These are phyloP conservation scores for Scytalidium lignicola DNA, from an alignment of 2,329 filamentous ascomycete species.

Conservation along the genomic window DNA sequence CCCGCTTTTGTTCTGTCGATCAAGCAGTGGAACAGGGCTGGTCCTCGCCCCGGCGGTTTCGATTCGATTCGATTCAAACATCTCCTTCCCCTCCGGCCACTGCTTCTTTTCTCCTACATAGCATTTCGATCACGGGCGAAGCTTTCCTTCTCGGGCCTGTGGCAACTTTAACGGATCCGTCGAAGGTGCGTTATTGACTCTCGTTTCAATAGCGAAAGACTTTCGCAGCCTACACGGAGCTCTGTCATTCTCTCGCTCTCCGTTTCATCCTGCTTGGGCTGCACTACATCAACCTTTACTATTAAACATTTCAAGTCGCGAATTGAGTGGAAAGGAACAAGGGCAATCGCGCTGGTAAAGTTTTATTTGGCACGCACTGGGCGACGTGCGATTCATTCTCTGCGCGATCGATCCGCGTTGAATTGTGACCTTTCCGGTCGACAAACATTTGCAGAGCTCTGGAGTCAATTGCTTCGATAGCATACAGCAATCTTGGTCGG, in stretches of 20 bases:
- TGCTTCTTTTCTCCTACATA: constrained; percentile 4
- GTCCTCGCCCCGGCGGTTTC: constrained; percentile 11
- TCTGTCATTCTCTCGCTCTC: constrained; percentile 11
- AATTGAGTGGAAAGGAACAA: too few relatives aligned
- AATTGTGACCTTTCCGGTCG: neutral
- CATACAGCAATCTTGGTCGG: neutral
- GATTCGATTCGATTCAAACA: constrained; percentile 10
- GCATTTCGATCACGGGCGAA: too few relatives aligned
- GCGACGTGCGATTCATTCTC: neutral
- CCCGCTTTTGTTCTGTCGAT: constrained; percentile 17
- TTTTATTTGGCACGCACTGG: neutral
- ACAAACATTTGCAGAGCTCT: neutral
- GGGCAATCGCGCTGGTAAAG: too few relatives aligned
- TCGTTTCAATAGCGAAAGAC: constrained; percentile 9
- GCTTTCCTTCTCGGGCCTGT: neutral
- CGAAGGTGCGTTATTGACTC: constrained; percentile 2
- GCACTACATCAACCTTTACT: neutral
- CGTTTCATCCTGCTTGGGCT: neutral
- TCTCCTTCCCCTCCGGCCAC: constrained; percentile 1
- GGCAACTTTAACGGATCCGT: constrained; percentile 11
- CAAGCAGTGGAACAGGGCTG: constrained; percentile 12
- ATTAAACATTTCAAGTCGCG: too few relatives aligned
- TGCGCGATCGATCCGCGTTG: neutral
- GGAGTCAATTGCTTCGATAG: neutral
- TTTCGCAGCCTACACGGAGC: constrained; percentile 13